Evolutionary conservation across 2,329 filamentous ascomycete genomes (phyloP), one percentile per base, ranked within the genome.

Genomic region (Colletotrichum coccodes): DNA sequence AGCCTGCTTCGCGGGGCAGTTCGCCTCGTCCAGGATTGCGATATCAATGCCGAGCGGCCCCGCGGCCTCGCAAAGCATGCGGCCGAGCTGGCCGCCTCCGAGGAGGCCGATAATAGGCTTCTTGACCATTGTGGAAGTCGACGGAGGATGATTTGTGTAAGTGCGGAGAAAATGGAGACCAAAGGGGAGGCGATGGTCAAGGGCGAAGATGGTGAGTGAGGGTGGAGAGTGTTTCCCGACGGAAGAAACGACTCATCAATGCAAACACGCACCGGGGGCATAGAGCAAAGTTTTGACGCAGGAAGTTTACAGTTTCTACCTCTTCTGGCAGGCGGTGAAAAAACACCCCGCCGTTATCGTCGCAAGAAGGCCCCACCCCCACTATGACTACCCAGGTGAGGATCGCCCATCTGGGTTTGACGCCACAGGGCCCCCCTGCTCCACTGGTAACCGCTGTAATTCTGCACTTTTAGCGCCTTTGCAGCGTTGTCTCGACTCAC

Each of bases 11-110:
- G 95, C 93, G 16, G 95, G 94, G 47, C 92, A 89, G 72, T 90
- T 88, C 65, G 89, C 90, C 49, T 87, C 89, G 79, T 98, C 95
- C 53, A 97, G 88, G 46, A 97, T 86, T 67, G 91, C 93, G 73
- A 96, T 87, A 72, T 92, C 87, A 72, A 97, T 90, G 74, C 94
- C 94, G 66, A 97, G 87, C 3, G 83, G 86, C 2, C 81, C 83
- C 38, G 95, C 94, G n/a, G 92, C 91, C 83, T 98, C 94, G 72
- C 93, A 92, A 23, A 98, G 89, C 96, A 98, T 98, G 72, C 94
- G 93, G 70, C 95, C 96, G 46, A 99, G 87, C 82, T 95, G 93
- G 75, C 93, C 93, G 59, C 86, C 86, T 70, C 86, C 86, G 1
- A 89, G 79, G 60, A 89, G 80, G 64, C 86, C 86, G 64, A 89